A percentile compares a stretch with the other conserved stretches of the same genome.
These are phyloP conservation scores for Cladophialophora exuberans DNA, from an alignment of 2,329 filamentous ascomycete genomes.

Conservation along the genomic window DNA sequence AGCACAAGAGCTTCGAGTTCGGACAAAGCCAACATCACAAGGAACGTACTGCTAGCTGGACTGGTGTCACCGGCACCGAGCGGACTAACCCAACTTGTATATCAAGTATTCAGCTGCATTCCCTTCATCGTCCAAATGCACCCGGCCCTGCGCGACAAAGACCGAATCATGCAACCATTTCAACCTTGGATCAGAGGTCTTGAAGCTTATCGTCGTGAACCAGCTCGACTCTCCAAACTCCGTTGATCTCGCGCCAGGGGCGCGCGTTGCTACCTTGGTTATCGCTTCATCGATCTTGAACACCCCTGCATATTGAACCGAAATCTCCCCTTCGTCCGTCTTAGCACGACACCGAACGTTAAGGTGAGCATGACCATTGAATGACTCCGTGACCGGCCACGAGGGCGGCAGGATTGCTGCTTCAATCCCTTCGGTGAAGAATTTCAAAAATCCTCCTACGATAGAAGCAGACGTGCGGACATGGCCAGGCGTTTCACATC, in stretches of 20 bases:
- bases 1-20: too few relatives aligned
- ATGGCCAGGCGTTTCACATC: background rate
- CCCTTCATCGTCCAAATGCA: conserved; percentile 5
- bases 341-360: conserved; percentile 7
- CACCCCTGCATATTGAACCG: background rate
- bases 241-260: background rate
- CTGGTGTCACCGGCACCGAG: too few relatives aligned
- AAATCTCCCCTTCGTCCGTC: conserved; percentile 7
- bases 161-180: conserved; percentile 6
- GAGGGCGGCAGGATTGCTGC: background rate
- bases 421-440: conserved; percentile 1
- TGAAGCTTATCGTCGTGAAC: conserved; percentile 5
- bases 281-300: background rate
- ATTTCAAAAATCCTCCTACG: conserved; percentile 3
- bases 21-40: too few relatives aligned
- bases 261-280: background rate
- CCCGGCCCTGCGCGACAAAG: conserved; percentile 7
- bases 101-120: conserved; percentile 8
- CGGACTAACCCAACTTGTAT: conserved; percentile 9
- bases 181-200: conserved; percentile 1
- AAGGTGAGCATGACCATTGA: background rate
- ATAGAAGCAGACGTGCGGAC: background rate
- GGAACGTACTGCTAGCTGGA: too few relatives aligned
- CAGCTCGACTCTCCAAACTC: conserved; percentile 6
- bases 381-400: conserved; percentile 4